Percentiles rank a stretch among this genome's conserved stretches.
Conservation (phyloP, 352 stramenopile genomes). For the Nothophytophthora sp. region DNA sequence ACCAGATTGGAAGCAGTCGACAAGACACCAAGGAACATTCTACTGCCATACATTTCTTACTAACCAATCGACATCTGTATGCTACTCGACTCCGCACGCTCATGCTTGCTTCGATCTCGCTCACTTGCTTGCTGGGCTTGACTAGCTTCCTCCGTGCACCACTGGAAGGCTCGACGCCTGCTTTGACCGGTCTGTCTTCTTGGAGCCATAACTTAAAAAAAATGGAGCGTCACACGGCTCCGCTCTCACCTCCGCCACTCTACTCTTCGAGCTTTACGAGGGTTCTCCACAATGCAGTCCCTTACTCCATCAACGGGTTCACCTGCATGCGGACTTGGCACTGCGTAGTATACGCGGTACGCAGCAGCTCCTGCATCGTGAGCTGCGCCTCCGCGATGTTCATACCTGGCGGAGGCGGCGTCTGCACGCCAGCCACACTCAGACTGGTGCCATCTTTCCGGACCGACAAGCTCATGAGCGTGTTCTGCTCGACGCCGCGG, state of each 20-base stretch:
- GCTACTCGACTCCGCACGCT: too few relatives aligned
- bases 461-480: constrained; percentile 37
- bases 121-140: constrained; percentile 2
- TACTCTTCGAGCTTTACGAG: constrained; percentile 21
- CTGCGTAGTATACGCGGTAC: constrained; percentile 83
- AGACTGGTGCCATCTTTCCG: constrained; percentile 20
- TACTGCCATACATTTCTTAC: constrained; percentile 11
- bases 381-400: constrained; percentile 62
- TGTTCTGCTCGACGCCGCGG: constrained; percentile 83
- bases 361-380: constrained; percentile 85
- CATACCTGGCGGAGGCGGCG: constrained; percentile 52
- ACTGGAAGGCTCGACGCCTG: neutral
- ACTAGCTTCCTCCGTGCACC: neutral
- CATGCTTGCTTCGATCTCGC: neutral
- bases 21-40: too few relatives aligned
- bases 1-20: too few relatives aligned
- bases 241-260: constrained; percentile 4
- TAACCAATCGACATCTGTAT: constrained; percentile 18
- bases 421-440: constrained; percentile 33
- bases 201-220: constrained; percentile 43
- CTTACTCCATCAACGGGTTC: constrained; percentile 47
- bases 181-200: neutral
- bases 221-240: neutral
- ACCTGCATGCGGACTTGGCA: constrained; percentile 83
- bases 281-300: neutral